Base-by-base conservation (phyloP, 768 basidiomycete genomes). In the Tulasnella calospora region DNA sequence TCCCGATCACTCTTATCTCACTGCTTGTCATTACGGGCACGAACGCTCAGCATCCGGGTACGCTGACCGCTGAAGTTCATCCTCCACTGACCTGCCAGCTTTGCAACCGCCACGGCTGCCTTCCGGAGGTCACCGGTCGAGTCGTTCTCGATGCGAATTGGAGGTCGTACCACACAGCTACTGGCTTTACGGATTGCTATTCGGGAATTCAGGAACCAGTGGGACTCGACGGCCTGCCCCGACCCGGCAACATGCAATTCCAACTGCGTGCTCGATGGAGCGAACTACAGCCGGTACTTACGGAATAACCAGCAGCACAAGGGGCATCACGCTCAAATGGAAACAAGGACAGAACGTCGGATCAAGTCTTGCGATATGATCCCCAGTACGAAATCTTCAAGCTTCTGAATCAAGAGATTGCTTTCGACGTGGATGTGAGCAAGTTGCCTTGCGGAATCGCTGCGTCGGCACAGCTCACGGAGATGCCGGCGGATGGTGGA, bases 11-110 rank as follows among this genome's bases (percentile, higher is more conserved):
- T 71, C 36, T 41, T 21, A 27, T 71, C 70, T 41, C 70, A 1
- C 70, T 71, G 70, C 81, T 83, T 78, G 77, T 83, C 79, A 83
- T 88, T 51, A 51, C 71, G 84, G 21, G 86, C 78, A 88, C 82
- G 21, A 84, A 83, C 79, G 89, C 84, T 80, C 89, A 89, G 81
- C 88, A 88, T 78, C 85, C 86, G 74, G 89, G 88, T 80, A 88
- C 87, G 10, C 80, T 84, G 44, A 84, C 82, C 35, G 83, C 88
- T 5, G 89, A 90, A 81, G 85, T 79, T 76, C 88, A 89, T 83
- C 89, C 89, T n/a, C 40, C 83, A 15, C 83, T 89, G 55, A 81
- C 86, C 57, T 86, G 84, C 82, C 84, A 87, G 82, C 84, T 86
- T 77, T 89, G 89, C 83, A 86, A 88, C 5, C 27, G 2, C 71